Evolutionary conservation across 2,329 filamentous ascomycete species (phyloP).

Genomic region (Fusarium sublunatum): DNA sequence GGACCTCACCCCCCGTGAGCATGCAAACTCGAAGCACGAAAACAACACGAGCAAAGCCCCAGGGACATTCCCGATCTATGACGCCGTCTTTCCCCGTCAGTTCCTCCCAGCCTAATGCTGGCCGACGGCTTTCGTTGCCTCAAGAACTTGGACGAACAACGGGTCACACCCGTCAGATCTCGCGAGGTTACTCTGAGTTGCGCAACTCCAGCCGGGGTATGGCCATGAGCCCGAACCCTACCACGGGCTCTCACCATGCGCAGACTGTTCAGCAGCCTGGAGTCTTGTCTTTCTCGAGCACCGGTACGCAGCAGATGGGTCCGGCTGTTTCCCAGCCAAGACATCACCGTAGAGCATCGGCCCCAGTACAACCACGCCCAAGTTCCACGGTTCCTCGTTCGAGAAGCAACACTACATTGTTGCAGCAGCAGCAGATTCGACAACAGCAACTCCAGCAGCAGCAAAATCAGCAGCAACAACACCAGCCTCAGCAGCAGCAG

Average conservation of each 20-base stretch:
- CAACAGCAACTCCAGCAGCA: constrained; percentile 26
- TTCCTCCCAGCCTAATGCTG: constrained; percentile 6
- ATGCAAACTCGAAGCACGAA: constrained; percentile 55
- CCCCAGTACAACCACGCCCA: constrained; percentile 28
- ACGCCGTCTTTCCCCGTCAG: constrained; percentile 31
- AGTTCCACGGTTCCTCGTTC: constrained; percentile 21
- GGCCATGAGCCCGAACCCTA: constrained; percentile 6
- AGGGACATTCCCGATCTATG: constrained; percentile 23
- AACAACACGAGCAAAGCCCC: constrained; percentile 28
- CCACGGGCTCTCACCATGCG: constrained; percentile 20
- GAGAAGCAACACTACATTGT: constrained; percentile 26
- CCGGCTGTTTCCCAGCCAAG: constrained; percentile 19
- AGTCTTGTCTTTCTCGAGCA: constrained; percentile 34
- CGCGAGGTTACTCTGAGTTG: constrained; percentile 23
- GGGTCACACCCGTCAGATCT: constrained; percentile 29
- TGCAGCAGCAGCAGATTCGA: constrained; percentile 32
- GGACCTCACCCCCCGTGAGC: constrained; percentile 56
- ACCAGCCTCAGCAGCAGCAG: constrained; percentile 18
- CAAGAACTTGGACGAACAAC: constrained; percentile 35
- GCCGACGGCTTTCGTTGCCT: constrained; percentile 34
- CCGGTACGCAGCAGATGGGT: constrained; percentile 23
- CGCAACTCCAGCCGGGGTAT: constrained; percentile 27
- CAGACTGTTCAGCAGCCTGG: constrained; percentile 20
- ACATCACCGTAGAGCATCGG: constrained; percentile 36
- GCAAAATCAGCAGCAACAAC: constrained; percentile 18